Percentiles rank a stretch among this genome's conserved stretches.
Evolutionary conservation across 2,329 filamentous ascomycete species (phyloP).

Genomic region (Pseudogymnoascus sp.): DNA sequence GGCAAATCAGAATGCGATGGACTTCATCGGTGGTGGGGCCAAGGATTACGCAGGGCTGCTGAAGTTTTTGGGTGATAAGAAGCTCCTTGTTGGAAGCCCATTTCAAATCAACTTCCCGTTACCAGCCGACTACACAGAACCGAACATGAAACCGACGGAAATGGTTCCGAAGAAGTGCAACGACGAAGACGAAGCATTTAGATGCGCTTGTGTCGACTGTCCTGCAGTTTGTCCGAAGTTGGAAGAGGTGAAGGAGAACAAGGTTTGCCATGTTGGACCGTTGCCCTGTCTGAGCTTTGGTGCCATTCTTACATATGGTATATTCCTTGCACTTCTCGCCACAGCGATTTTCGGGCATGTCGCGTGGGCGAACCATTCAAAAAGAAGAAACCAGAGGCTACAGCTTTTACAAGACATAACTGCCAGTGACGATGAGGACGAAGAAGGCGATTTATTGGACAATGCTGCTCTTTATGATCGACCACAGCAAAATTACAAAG

Average conservation of each 20-base stretch:
- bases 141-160: conserved; percentile 62
- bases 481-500: conserved; percentile 67
- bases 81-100: conserved; percentile 74
- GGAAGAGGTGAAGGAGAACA: conserved; percentile 60
- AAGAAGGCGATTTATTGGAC: conserved; percentile 72
- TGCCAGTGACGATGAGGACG: conserved; percentile 82
- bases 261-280: conserved; percentile 72
- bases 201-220: conserved; percentile 92
- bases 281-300: conserved; percentile 93
- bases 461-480: conserved; percentile 70
- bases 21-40: conserved; percentile 89
- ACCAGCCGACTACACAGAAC: conserved; percentile 48
- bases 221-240: conserved; percentile 76
- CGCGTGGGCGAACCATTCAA: conserved; percentile 64
- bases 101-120: conserved; percentile 95
- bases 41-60: conserved; percentile 82
- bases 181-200: conserved; percentile 73
- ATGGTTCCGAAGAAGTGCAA: conserved; percentile 81
- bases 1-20: conserved; percentile 87
- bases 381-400: conserved; percentile 72
- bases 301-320: conserved; percentile 76
- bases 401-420: conserved; percentile 76
- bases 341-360: conserved; percentile 64
- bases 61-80: conserved; percentile 89
- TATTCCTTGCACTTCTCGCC: conserved; percentile 61